A percentile compares a stretch with the other conserved stretches of the same genome.
phyloP scores from a whole-genome alignment of 169 alveolate genomes.

The Besnoitia besnoiti region DNA sequence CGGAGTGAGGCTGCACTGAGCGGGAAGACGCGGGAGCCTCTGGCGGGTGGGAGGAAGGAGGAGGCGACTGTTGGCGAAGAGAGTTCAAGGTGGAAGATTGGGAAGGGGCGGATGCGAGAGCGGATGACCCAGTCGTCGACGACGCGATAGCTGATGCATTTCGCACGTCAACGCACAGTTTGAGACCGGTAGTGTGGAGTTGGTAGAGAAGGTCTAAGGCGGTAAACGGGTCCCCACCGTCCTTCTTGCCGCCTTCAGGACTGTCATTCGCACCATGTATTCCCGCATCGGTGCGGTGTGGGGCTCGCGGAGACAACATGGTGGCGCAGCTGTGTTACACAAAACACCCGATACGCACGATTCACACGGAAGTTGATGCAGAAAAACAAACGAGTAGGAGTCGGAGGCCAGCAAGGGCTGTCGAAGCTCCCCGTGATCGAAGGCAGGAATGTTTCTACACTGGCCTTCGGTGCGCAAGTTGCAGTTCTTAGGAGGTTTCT shows the following conservation, averaged over 20 bases:
- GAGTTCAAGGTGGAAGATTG: not conserved
- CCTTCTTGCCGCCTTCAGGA: not conserved
- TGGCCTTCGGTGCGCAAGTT: too few relatives aligned
- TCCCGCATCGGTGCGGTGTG: not conserved
- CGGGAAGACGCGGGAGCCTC: too few relatives aligned
- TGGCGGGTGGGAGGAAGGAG: not conserved
- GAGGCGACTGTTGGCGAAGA: not conserved
- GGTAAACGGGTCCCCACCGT: not conserved
- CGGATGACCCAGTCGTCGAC: not conserved
- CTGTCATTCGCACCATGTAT: not conserved
- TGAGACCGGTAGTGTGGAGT: not conserved
- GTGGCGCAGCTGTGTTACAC: not conserved
- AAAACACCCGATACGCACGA: not conserved
- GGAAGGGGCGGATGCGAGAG: not conserved
- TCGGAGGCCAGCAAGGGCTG: too few relatives aligned
- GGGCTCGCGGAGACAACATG: not conserved
- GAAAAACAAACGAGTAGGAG: not conserved
- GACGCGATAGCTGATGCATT: not conserved
- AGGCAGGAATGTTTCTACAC: too few relatives aligned
- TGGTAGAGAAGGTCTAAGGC: slow-evolving; percentile 13
- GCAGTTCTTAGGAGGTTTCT: too few relatives aligned
- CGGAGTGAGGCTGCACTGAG: too few relatives aligned
- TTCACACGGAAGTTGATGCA: not conserved
- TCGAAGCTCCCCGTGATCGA: too few relatives aligned
- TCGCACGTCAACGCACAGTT: not conserved